Conservation (phyloP, 805 yeast genomes). For the Sungouiella thailandica region DNA sequence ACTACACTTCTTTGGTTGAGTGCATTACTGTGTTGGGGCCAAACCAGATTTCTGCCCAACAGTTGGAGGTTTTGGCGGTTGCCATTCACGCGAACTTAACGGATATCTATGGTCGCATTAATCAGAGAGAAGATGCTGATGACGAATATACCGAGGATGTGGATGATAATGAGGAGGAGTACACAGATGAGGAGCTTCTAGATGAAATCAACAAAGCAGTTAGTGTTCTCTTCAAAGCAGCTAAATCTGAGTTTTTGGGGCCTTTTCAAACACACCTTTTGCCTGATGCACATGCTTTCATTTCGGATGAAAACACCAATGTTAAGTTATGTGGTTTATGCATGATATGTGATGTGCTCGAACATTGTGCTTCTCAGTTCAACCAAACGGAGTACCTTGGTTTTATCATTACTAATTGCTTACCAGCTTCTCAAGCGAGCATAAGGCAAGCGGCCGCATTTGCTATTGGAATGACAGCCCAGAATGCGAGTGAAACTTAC, state of each 20-base stretch:
- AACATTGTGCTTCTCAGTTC: slow-evolving; percentile 68
- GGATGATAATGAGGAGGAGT: slow-evolving; percentile 79
- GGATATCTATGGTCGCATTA: slow-evolving; percentile 68
- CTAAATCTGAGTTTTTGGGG: slow-evolving; percentile 53
- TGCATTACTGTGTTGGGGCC: slow-evolving; percentile 67
- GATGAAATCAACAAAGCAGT: slow-evolving; percentile 81
- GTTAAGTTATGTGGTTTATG: slow-evolving; percentile 75
- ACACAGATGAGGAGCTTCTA: slow-evolving; percentile 82
- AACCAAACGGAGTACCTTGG: slow-evolving; percentile 63
- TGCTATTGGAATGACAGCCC: slow-evolving; percentile 82
- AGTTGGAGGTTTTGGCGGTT: slow-evolving; percentile 51
- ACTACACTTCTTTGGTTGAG: slow-evolving; percentile 66
- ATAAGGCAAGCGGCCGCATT: slow-evolving; percentile 86
- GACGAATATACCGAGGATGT: slow-evolving; percentile 86
- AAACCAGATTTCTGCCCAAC: slow-evolving; percentile 49
- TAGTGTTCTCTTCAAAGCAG: slow-evolving; percentile 61
- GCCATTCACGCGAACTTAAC: slow-evolving; percentile 57
- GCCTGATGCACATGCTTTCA: slow-evolving; percentile 56
- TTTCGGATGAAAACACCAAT: slow-evolving; percentile 64
- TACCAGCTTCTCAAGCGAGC: slow-evolving; percentile 61
- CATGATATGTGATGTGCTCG: slow-evolving; percentile 74
- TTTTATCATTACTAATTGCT: slow-evolving; percentile 57
- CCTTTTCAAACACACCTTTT: slow-evolving; percentile 55
- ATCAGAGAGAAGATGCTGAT: slow-evolving; percentile 66
- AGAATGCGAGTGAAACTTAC: slow-evolving; percentile 64